These are phyloP conservation scores for Adansonia gregorii DNA, from an alignment of 441 rosid genomes.

Conservation along the genomic window DNA sequence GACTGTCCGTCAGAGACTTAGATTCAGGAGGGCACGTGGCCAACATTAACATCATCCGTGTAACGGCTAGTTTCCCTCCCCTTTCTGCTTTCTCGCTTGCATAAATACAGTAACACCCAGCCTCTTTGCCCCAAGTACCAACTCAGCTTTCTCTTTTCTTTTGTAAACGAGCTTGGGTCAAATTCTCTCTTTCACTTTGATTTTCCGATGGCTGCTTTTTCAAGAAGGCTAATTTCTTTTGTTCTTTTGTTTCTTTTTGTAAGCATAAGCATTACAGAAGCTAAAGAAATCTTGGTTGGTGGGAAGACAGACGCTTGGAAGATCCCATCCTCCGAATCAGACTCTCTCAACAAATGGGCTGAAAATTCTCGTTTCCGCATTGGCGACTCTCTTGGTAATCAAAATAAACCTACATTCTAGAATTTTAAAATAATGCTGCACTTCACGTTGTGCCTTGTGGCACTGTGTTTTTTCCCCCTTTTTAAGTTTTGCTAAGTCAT, in stretches of 20 bases:
- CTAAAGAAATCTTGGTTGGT: constrained; percentile 72
- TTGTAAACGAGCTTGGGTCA: too few species aligned
- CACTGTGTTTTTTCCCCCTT: not conserved
- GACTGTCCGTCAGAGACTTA: not conserved
- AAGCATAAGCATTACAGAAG: constrained; percentile 39
- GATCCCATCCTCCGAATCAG: constrained; percentile 70
- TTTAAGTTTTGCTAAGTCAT: constrained; percentile 14
- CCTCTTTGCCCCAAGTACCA: not conserved
- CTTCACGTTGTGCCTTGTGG: not conserved
- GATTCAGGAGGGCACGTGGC: constrained; percentile 13
- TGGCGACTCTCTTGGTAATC: constrained; percentile 70
- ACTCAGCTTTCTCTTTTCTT: not conserved
- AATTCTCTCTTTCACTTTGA: not conserved
- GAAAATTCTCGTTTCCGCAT: constrained; percentile 61
- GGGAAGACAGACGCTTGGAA: constrained; percentile 75
- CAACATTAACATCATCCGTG: constrained; percentile 18
- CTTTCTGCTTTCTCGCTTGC: not conserved
- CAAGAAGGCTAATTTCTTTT: constrained; percentile 30
- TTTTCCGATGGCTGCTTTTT: constrained; percentile 35
- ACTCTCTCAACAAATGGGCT: constrained; percentile 88
- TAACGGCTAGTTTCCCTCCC: constrained; percentile 52
- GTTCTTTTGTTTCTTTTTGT: constrained; percentile 29
- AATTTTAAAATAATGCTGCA: not conserved
- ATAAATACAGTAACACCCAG: not conserved
- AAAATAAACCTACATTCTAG: too few species aligned